These are phyloP conservation scores for Stephanodiscus minutulus DNA, from an alignment of 108 stramenopile species.

Conservation along the genomic window DNA sequence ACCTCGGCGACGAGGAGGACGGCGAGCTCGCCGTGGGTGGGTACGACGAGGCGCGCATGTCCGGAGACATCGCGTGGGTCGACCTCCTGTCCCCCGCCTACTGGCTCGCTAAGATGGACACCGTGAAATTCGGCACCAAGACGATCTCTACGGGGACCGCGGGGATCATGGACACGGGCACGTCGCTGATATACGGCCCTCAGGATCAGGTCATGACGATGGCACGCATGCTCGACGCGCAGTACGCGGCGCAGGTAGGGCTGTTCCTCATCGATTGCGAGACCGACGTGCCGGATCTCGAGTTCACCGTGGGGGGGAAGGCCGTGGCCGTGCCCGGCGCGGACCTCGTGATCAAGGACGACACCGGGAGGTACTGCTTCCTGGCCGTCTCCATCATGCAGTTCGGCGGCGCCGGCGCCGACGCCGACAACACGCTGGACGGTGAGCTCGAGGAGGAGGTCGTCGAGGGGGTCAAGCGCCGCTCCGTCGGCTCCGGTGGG, in stretches of 20 bases:
- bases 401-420: constrained; percentile 27
- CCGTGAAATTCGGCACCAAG: constrained; percentile 57
- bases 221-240: constrained; percentile 80
- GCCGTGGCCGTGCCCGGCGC: constrained; percentile 79
- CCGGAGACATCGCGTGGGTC: constrained; percentile 72
- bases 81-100: constrained; percentile 75
- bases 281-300: constrained; percentile 72
- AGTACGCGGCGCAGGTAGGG: constrained; percentile 61
- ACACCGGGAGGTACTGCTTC: constrained; percentile 35
- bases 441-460: constrained; percentile 46
- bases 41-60: constrained; percentile 73
- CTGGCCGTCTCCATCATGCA: constrained; percentile 46
- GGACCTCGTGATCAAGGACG: constrained; percentile 77
- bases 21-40: constrained; percentile 98
- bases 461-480: constrained; percentile 46
- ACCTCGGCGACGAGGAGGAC: constrained; percentile 86
- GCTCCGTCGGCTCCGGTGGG: constrained; percentile 49
- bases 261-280: constrained; percentile 90
- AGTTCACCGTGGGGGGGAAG: constrained; percentile 84
- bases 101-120: constrained; percentile 88
- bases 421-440: constrained; percentile 26
- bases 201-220: constrained; percentile 67
- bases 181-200: constrained; percentile 92
- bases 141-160: constrained; percentile 41
- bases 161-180: constrained; percentile 95